A percentile compares a stretch with the other conserved stretches of the same genome.
phyloP scores from a whole-genome alignment of 768 basidiomycete species.

The Tylopilus balloui region DNA sequence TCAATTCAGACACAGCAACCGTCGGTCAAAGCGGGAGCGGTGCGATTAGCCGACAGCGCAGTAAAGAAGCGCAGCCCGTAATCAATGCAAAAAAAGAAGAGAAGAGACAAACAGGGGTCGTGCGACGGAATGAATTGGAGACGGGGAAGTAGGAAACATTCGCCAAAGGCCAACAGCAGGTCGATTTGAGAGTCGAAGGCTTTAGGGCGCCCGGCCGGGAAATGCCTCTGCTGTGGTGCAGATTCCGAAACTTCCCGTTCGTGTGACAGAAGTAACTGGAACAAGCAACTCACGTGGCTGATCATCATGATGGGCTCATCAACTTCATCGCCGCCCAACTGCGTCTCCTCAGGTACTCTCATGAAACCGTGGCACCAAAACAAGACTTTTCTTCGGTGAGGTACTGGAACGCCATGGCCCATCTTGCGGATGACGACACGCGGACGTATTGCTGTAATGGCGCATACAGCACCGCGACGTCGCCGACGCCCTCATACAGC shows the following conservation, averaged over 20 bases:
- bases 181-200: neutral
- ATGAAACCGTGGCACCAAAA: neutral
- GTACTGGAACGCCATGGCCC: neutral
- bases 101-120: neutral
- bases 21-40: neutral
- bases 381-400: neutral
- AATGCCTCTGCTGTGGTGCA: neutral
- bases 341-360: slow-evolving; percentile 1
- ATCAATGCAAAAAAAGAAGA: neutral
- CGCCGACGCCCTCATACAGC: too few relatives aligned
- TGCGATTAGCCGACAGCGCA: neutral
- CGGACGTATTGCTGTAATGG: neutral
- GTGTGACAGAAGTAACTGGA: slow-evolving; percentile 3
- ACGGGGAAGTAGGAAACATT: neutral
- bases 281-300: slow-evolving; percentile 7
- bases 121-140: neutral
- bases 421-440: neutral
- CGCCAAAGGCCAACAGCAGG: neutral
- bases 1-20: slow-evolving; percentile 13
- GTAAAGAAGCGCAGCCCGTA: neutral
- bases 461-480: neutral
- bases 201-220: neutral
- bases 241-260: too few relatives aligned
- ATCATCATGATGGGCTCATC: neutral
- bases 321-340: neutral